These are phyloP conservation scores for Lumnitzera racemosa DNA, from an alignment of 345 rosid species.

Conservation along the genomic window DNA sequence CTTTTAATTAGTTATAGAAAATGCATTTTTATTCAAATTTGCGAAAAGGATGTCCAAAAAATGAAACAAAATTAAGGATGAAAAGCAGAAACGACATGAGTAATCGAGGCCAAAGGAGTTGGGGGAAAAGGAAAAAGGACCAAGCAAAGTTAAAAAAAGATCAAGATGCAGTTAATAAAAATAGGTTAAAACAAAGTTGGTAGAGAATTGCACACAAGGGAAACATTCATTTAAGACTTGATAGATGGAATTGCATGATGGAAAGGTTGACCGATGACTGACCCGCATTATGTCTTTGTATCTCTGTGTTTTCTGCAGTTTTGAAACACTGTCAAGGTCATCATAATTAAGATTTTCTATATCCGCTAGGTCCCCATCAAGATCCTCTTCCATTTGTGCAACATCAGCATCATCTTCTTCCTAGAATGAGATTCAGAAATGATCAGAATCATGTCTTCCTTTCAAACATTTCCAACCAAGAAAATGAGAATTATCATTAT, in stretches of 20 bases:
- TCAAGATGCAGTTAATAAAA: too few relatives aligned
- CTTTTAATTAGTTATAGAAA: too few relatives aligned
- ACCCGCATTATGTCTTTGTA: conserved; percentile 79
- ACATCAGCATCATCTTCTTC: conserved; percentile 63
- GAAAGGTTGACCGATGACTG: conserved; percentile 4
- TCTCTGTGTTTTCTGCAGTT: conserved; percentile 78
- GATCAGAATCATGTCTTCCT: not conserved
- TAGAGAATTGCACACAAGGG: too few relatives aligned
- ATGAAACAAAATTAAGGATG: too few relatives aligned
- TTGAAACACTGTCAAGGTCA: conserved; percentile 76
- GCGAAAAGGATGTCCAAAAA: too few relatives aligned
- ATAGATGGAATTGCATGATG: not conserved
- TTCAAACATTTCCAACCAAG: not conserved
- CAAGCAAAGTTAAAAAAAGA: too few relatives aligned
- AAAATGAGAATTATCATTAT: not conserved
- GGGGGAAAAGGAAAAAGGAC: too few relatives aligned
- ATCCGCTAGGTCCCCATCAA: conserved; percentile 70
- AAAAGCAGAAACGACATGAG: too few relatives aligned
- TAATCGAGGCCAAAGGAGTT: too few relatives aligned
- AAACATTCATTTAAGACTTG: not conserved
- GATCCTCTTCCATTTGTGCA: conserved; percentile 68
- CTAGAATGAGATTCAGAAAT: conserved; percentile 20
- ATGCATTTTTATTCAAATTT: too few relatives aligned
- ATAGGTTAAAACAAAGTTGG: too few relatives aligned
- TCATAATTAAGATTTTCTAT: conserved; percentile 74